Percentiles rank a stretch among this genome's conserved stretches.
Conservation (phyloP, 768 basidiomycete species). For the Russula abietina region DNA sequence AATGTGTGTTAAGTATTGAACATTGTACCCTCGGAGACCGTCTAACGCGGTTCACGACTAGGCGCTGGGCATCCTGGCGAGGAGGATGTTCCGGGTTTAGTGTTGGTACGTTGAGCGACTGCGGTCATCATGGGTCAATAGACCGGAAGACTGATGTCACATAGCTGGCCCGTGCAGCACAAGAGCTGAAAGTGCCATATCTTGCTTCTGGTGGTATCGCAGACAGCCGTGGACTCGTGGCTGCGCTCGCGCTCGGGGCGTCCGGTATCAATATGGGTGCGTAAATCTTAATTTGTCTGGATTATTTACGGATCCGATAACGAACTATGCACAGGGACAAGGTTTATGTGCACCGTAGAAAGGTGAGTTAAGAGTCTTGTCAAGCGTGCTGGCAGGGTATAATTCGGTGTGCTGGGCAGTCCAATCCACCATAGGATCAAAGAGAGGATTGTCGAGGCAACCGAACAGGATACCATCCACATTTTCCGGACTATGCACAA, state of each 20-base stretch:
- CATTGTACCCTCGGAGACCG: background rate
- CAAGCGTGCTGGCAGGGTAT: background rate
- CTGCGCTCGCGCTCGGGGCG: conserved; percentile 77
- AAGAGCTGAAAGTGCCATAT: conserved; percentile 78
- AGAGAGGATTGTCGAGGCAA: conserved; percentile 76
- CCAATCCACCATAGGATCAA: conserved; percentile 90
- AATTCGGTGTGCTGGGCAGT: conserved; percentile 33
- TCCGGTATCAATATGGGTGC: conserved; percentile 80
- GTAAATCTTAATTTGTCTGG: conserved; percentile 11
- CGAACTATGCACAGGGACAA: conserved; percentile 43
- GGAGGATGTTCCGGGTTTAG: conserved; percentile 84
- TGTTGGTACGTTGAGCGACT: conserved; percentile 48
- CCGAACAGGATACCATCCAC: conserved; percentile 79
- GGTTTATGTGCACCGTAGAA: conserved; percentile 91
- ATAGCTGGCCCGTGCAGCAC: conserved; percentile 82
- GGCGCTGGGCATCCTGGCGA: conserved; percentile 94
- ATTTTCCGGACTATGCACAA: conserved; percentile 86
- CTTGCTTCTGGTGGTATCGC: conserved; percentile 90
- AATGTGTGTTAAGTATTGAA: conserved; percentile 48
- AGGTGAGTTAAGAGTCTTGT: conserved; percentile 37
- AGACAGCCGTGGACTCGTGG: conserved; percentile 77
- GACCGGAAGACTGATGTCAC: background rate
- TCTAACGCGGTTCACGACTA: conserved; percentile 31
- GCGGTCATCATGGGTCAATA: background rate
- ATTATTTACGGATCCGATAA: background rate